Base-by-base conservation (phyloP, 73 alveolate species). In the Stentor roeselii region DNA sequence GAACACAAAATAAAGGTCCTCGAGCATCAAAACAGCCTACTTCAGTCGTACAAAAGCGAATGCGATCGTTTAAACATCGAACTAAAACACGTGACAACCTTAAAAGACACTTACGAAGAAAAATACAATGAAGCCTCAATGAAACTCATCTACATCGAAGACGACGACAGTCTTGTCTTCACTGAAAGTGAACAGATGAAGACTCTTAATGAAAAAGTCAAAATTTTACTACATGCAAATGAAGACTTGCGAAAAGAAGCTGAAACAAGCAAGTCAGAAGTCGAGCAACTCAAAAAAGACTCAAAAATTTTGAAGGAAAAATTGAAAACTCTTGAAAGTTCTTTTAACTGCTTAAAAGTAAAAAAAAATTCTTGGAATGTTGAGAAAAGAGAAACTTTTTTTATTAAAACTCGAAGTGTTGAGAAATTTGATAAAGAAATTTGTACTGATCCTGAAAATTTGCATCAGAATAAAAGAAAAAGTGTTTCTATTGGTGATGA, bases 161-260 rank as follows among this genome's bases (percentile, higher is more conserved):
- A 21, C 41, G 80, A 67, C n/a, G 80, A 67, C 80, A 21, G 41
- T 21, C n/a, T 67, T 36, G 34, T 67, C 34, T 67, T 21, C 37
- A 21, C n/a, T 30, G 80, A 67, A 34, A 67, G 21, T 21, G 80
- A 67, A 67, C 80, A 67, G 34, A 34, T 67, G 27, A 67, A 21
- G 3, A 21, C 37, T 34, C 37, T 67, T 14, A 67, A 67, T 40
- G 21, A 67, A 67, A 67, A 67, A 67, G 34, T 67, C 42, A 21
- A 34, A n/a, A 67, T 67, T 21, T 40, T 67, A 40, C 11, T 67
- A 40, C 80, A 67, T 34, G 80, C 80, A 0, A 67, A 67, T 67
- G 80, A 67, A 30, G 80, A 67, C 42, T 40, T 67, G 37, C n/a
- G 80, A n/a, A 67, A 67, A 30, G 80, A 67, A 34, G 41, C 41